Base-by-base conservation (phyloP, 2,329 filamentous ascomycete genomes). In the Fusarium nurragi region DNA sequence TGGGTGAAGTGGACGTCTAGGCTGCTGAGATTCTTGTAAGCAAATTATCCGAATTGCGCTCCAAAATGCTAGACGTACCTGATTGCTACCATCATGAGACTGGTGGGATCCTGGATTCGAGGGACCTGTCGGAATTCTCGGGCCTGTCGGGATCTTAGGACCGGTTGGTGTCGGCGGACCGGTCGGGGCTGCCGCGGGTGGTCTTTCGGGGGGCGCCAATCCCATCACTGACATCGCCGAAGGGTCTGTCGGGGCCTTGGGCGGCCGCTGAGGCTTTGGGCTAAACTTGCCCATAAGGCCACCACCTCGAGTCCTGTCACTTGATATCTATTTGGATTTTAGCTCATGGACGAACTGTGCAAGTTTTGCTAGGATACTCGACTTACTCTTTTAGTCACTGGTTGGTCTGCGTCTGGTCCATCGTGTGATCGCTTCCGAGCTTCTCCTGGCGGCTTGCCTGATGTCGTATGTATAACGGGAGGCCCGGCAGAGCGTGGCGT, bases 161-260 rank as follows among this genome's bases (percentile, higher is more conserved):
- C 36, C 52, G 21, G 47, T 65, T 28, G 64, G 38, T 28, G 60
- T 57, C 19, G 60, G 45, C 21, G 52, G 64, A 6, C 58, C 32
- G 16, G 64, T 60, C 12, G 71, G 55, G 16, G 47, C 40, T n/a
- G 64, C 66, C 25, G 77, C 70, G 4, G 77, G 77, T 40, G 79
- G 78, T 34, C 81, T 75, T 58, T 80, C 77, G 8, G 81, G 82
- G 21, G 82, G 81, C 12, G 72, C 76, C 63, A 86, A 72, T 8
- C 83, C 83, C 41, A 85, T 74, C 19, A 82, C 79, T 54, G 82
- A 79, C 81, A 85, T 83, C 18, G 83, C 83, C 3, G 83, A 83
- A 3, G 83, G 83, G 51, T 86, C 83, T 25, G 73, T 75, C n/a
- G 77, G 76, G n/a, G 70, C 67, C 53, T 73, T 73, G 5, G 68